Evolutionary conservation across 2,329 filamentous ascomycete genomes (phyloP), one percentile per base, ranked within the genome.

Genomic region (Stagonosporopsis vannaccii): DNA sequence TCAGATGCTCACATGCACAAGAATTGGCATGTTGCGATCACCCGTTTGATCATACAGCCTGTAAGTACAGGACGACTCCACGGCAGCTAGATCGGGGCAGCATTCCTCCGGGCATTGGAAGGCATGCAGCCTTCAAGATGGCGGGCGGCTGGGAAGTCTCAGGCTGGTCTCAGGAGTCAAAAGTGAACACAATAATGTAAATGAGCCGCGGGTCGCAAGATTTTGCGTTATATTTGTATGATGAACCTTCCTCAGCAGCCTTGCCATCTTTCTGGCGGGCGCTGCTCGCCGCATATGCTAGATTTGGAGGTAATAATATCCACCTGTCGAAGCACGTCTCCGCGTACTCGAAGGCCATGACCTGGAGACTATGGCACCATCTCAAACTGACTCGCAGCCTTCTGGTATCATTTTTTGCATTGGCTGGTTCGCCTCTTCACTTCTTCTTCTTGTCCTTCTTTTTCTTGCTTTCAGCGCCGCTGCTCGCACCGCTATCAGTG

Each of bases 391-490:
- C n/a, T 33, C 23, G 25, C 5, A 9, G 11, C 17, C 7, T 35
- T 12, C 20, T 33, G 36, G 25, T 35, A 20, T 23, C 22, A 42
- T 30, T 15, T 30, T 15, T 25, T 32, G 26, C 6, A 13, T 44
- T 15, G n/a, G 2, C 7, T 15, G 12, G 7, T 22, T 5, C 26
- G 26, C 3, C 13, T 17, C 20, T 32, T 74, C 62, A 73, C 61
- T 74, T 76, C 59, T 75, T 76, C 65, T 75, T 76, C 56, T 76
- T 75, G 43, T 75, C 71, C 61, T 76, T 75, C 58, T 75, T 76
- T 52, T 73, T 73, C 53, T 70, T 73, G 13, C 56, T 54, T 26
- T 66, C 70, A 19, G 64, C 41, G 17, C 62, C 68, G 28, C 67
- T 68, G 37, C 65, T 64, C 41, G 67, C 62, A 19, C 60, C 65